These are phyloP conservation scores for Fraxinus dipetala DNA, from an alignment of 305 asterid genomes.

Conservation along the genomic window DNA sequence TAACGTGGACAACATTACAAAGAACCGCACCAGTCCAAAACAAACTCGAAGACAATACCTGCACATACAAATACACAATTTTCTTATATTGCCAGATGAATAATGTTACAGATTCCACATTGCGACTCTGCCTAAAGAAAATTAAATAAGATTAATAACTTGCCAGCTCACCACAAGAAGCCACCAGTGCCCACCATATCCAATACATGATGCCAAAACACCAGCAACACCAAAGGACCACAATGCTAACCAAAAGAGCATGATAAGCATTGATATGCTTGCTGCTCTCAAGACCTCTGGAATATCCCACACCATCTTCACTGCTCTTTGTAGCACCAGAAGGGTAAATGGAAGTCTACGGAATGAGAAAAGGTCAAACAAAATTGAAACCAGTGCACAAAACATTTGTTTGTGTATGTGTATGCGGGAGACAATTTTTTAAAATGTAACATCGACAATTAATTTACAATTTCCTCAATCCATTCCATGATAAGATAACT, in stretches of 20 bases:
- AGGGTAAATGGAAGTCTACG: conserved; percentile 92
- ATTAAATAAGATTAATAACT: conserved; percentile 64
- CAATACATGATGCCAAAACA: conserved; percentile 71
- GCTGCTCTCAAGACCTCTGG: conserved; percentile 79
- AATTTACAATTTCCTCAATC: background rate
- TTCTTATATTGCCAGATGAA: conserved; percentile 16
- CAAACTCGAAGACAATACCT: conserved; percentile 83
- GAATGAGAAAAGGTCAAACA: conserved; percentile 18
- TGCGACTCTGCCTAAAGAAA: conserved; percentile 21
- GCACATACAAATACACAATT: conserved; percentile 30
- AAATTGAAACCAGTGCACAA: conserved; percentile 3
- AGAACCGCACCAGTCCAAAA: conserved; percentile 99
- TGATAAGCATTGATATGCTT: conserved; percentile 65
- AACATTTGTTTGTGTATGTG: background rate
- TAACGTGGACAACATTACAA: conserved; percentile 82
- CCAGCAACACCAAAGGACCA: conserved; percentile 99
- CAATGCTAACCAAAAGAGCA: conserved; percentile 84
- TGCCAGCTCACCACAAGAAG: conserved; percentile 99
- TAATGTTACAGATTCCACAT: background rate
- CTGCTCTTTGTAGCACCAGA: conserved; percentile 88
- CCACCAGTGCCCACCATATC: conserved; percentile 89
- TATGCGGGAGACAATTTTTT: background rate
- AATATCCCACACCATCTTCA: conserved; percentile 75
- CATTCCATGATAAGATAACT: background rate
- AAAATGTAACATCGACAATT: background rate